Evolutionary conservation across 140 eudicot genomes (phyloP).

Genomic region (Cichorium intybus): DNA sequence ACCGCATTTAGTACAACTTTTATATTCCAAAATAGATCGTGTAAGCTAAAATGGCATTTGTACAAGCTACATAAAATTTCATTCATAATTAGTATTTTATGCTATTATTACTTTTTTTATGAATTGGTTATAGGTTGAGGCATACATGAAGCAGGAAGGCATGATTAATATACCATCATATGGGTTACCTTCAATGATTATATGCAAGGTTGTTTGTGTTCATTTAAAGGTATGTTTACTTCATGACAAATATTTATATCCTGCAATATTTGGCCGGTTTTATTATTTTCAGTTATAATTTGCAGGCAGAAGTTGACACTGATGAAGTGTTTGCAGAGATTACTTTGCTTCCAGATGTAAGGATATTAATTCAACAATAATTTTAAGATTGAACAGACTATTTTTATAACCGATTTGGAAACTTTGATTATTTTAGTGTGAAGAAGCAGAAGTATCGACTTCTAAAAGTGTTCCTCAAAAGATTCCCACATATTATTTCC

Average conservation of each 20-base stretch:
- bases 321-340: slow-evolving; percentile 43
- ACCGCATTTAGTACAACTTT: neutral
- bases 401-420: neutral
- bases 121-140: slow-evolving; percentile 20
- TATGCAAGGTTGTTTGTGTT: slow-evolving; percentile 34
- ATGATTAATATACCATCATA: slow-evolving; percentile 19
- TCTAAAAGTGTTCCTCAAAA: slow-evolving; percentile 11
- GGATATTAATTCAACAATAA: neutral
- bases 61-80: neutral
- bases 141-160: slow-evolving; percentile 17
- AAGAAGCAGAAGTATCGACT: slow-evolving; percentile 6
- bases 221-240: slow-evolving; percentile 38
- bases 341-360: slow-evolving; percentile 36
- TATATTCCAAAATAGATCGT: neutral
- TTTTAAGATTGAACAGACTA: neutral
- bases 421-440: slow-evolving; percentile 20
- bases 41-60: slow-evolving; percentile 1
- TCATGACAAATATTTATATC: neutral
- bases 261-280: neutral
- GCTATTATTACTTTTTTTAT: neutral
- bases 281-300: slow-evolving; percentile 2
- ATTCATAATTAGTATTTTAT: neutral
- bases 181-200: slow-evolving; percentile 32
- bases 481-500: slow-evolving; percentile 15
- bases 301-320: slow-evolving; percentile 34